phyloP scores from a whole-genome alignment of 768 basidiomycete genomes.

The Tricholomella constricta region DNA sequence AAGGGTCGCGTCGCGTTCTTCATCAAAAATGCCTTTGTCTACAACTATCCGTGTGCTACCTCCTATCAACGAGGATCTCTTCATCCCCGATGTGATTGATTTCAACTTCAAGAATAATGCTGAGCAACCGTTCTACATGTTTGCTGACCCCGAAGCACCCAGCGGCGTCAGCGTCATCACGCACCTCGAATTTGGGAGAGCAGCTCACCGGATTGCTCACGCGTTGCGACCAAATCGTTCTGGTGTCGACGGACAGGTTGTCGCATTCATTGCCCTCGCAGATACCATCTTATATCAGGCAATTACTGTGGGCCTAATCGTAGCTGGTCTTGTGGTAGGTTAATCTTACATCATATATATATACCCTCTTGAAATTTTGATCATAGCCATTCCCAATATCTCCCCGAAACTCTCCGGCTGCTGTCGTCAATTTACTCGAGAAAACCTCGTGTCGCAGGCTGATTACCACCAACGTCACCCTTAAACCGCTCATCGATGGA shows the following conservation, averaged over 20 bases:
- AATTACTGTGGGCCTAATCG: slow-evolving; percentile 37
- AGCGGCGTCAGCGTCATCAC: slow-evolving; percentile 29
- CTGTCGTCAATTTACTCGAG: slow-evolving; percentile 32
- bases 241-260: slow-evolving; percentile 32
- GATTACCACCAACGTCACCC: slow-evolving; percentile 28
- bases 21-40: neutral
- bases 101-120: slow-evolving; percentile 15
- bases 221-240: slow-evolving; percentile 33
- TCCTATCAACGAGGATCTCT: slow-evolving; percentile 1
- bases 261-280: slow-evolving; percentile 38
- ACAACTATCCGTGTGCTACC: slow-evolving; percentile 3
- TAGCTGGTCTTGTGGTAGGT: slow-evolving; percentile 38
- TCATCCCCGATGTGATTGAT: slow-evolving; percentile 9
- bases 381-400: slow-evolving; percentile 39
- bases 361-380: neutral
- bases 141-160: neutral
- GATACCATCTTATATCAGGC: slow-evolving; percentile 44
- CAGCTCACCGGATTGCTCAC: slow-evolving; percentile 45
- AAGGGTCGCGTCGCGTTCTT: too few relatives aligned
- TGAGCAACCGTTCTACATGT: slow-evolving; percentile 12
- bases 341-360: neutral
- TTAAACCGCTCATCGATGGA: slow-evolving; percentile 22
- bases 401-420: slow-evolving; percentile 30
- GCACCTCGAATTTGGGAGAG: slow-evolving; percentile 45
- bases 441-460: slow-evolving; percentile 32